Evolutionary conservation across 306 rosid genomes (phyloP).

Genomic region (Benincasa hispida): DNA sequence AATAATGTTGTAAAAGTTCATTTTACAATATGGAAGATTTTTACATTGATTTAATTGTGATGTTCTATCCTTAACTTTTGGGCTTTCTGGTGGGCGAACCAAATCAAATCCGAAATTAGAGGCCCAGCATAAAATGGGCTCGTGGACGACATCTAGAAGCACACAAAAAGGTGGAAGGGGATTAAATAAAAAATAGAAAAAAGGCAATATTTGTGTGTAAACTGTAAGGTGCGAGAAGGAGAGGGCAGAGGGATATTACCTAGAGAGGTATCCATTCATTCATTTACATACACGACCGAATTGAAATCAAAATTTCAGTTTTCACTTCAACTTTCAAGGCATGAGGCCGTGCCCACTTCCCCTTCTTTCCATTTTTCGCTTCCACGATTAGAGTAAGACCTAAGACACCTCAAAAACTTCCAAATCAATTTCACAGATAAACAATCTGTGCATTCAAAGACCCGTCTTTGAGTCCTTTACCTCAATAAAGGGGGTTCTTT

Average conservation of each 20-base stretch:
- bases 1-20: no score
- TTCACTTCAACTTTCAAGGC: not conserved
- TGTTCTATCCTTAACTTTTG: no score
- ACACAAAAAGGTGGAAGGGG: not conserved
- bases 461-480: conserved; percentile 2
- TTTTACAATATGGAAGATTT: no score
- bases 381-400: not conserved
- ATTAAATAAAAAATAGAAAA: not conserved
- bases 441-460: conserved; percentile 26
- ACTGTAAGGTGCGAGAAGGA: not conserved
- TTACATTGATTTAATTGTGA: no score
- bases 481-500: not conserved
- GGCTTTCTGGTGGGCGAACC: not conserved
- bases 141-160: not conserved
- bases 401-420: not conserved
- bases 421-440: conserved; percentile 12
- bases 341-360: not conserved
- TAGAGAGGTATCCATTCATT: not conserved
- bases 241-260: not conserved
- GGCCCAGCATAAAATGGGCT: not conserved
- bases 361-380: not conserved
- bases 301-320: not conserved
- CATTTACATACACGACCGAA: not conserved
- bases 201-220: not conserved
- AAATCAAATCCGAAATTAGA: not conserved